Evolutionary conservation across 805 yeast genomes (phyloP).

Genomic region (Yarrowia sp.): DNA sequence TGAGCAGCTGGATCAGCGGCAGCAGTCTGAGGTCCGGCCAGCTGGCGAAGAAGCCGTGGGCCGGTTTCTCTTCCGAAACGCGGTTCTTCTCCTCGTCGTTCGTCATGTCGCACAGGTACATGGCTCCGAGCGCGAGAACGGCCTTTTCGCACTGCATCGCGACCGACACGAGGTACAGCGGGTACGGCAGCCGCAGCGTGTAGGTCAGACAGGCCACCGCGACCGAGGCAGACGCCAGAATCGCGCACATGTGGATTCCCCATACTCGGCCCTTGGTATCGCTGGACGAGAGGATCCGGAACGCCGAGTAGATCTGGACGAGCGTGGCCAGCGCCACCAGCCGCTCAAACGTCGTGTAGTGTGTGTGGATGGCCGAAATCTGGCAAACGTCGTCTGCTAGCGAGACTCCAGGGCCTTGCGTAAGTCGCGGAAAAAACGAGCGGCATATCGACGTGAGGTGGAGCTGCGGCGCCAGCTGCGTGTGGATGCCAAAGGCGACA

Average conservation of each 20-base stretch:
- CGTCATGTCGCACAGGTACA: constrained; percentile 11
- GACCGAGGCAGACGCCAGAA: neutral
- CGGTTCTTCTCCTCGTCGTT: constrained; percentile 7
- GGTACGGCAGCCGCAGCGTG: neutral
- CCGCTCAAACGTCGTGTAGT: neutral
- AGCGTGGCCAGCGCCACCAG: constrained; percentile 7
- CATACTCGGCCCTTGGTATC: neutral
- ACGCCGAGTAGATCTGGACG: constrained; percentile 13
- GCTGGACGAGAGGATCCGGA: neutral
- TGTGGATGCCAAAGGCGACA: constrained; percentile 11
- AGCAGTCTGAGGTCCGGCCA: neutral
- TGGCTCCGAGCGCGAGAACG: constrained; percentile 5
- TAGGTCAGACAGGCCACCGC: neutral
- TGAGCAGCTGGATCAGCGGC: constrained; percentile 3
- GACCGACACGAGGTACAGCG: constrained; percentile 6
- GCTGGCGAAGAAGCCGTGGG: neutral
- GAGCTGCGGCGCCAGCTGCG: constrained; percentile 12
- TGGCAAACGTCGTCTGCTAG: constrained; percentile 16
- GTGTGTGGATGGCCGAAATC: constrained; percentile 18
- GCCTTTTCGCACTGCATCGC: constrained; percentile 5
- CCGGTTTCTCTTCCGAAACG: neutral
- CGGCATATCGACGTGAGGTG: constrained; percentile 24
- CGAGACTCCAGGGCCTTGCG: constrained; percentile 1
- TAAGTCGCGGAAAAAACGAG: neutral
- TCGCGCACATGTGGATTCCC: neutral